Evolutionary conservation across 2,329 filamentous ascomycete genomes (phyloP).

Genomic region (Ophiosphaerella herpotricha): DNA sequence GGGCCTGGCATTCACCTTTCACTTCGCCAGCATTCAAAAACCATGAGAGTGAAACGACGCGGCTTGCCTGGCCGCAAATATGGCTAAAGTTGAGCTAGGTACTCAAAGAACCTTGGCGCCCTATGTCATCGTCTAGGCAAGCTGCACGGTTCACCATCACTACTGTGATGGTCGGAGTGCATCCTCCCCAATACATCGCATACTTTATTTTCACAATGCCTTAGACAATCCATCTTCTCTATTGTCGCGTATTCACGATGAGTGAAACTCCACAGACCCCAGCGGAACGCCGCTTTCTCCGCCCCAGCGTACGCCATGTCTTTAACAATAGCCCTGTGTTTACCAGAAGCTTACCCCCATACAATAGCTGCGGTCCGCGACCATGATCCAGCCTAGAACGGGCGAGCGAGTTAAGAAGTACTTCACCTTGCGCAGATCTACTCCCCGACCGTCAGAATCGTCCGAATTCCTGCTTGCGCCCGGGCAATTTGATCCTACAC

Average conservation of each 20-base stretch:
- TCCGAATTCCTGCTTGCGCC: conserved; percentile 48
- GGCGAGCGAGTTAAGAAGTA: conserved; percentile 81
- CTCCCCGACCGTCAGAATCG: conserved; percentile 50
- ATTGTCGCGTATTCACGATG: conserved; percentile 22
- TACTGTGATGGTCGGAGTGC: background rate
- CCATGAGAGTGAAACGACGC: too few species aligned
- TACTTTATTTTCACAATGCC: conserved; percentile 11
- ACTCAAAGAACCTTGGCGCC: conserved; percentile 8
- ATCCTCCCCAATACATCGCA: conserved; percentile 2
- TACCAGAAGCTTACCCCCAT: conserved; percentile 22
- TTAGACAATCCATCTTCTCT: conserved; percentile 5
- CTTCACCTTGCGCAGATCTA: conserved; percentile 69
- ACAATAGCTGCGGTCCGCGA: conserved; percentile 74
- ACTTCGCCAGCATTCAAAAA: too few species aligned
- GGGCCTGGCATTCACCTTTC: too few species aligned
- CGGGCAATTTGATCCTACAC: conserved; percentile 31
- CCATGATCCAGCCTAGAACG: conserved; percentile 83
- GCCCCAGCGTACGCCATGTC: conserved; percentile 41
- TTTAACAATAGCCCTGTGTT: background rate
- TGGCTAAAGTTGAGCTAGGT: conserved; percentile 9
- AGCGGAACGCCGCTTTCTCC: conserved; percentile 42
- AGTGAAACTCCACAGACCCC: conserved; percentile 35
- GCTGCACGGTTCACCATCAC: conserved; percentile 13
- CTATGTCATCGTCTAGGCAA: conserved; percentile 17
- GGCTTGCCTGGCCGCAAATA: background rate